Evolutionary conservation across 352 stramenopile genomes (phyloP), one percentile per base, ranked within the genome.

Genomic region (Phytophthora tentaculata): DNA sequence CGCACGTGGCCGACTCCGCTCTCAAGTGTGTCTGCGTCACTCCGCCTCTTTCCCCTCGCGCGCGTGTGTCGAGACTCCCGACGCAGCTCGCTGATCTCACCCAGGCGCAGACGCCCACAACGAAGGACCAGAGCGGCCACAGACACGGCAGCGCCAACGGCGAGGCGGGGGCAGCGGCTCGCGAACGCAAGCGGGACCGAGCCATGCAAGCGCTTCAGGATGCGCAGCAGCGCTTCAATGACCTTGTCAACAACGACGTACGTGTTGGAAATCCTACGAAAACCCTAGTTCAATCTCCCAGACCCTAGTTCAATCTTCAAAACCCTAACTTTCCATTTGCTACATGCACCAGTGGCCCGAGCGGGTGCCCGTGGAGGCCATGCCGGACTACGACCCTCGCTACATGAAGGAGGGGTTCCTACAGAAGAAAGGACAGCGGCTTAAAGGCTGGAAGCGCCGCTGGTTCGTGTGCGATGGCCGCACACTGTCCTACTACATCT

Each of bases 381-480:
- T 88, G 29, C 24, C 72, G 14, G 71, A 80, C 54, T 92, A 83
- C 68, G 75, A 93, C 64, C 69, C 84, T 48, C 64, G 56, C 24
- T 84, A 78, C 65, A 89, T 96, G 81, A 91, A 94, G 64, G 88
- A 94, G 65, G 88, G 88, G 0, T 94, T 92, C 52, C 61, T 96
- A 22, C 84, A 94, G 74, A 96, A 96, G 71, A 92, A 94, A 65
- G 88, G 88, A 4, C 83, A 92, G 62, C 81, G 86, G 7, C 71
- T 96, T 7, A 92, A 92, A 68, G 78, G 86, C 35, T 94, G 86
- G 86, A 94, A 91, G 61, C 87, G 83, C 23, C 86, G 88, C 37
- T 96, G 88, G 81, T 96, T 96, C 59, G 88, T 96, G 14, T 95
- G 88, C 69, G 80, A 95, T 49, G 88, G 85, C 47, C 82, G 85